phyloP scores from a whole-genome alignment of 1,139 yeast species.

The Taphrina betulina region DNA sequence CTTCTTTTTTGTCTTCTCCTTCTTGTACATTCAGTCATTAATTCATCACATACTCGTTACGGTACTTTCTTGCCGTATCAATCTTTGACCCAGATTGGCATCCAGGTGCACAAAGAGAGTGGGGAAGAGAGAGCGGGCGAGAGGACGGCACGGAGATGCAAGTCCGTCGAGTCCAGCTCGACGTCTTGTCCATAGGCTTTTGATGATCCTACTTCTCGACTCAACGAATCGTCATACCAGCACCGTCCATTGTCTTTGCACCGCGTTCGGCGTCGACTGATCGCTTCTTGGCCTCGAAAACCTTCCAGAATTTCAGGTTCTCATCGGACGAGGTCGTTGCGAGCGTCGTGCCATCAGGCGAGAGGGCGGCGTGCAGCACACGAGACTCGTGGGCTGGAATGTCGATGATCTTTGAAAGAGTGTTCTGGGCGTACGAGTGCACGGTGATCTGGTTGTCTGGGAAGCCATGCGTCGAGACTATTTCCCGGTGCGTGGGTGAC shows the following conservation, averaged over 20 bases:
- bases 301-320: slow-evolving; percentile 90
- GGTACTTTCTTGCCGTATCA: too few relatives aligned
- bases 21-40: too few relatives aligned
- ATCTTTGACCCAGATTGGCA: too few relatives aligned
- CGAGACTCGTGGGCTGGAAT: slow-evolving; percentile 89
- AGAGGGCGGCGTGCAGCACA: slow-evolving; percentile 75
- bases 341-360: slow-evolving; percentile 85
- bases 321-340: slow-evolving; percentile 98
- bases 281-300: slow-evolving; percentile 59
- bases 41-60: too few relatives aligned
- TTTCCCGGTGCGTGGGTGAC: slow-evolving; percentile 79
- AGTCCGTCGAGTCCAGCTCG: too few relatives aligned
- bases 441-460: slow-evolving; percentile 83
- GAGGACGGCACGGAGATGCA: too few relatives aligned
- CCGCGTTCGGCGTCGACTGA: slow-evolving; percentile 19
- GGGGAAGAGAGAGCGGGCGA: too few relatives aligned
- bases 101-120: too few relatives aligned
- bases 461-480: slow-evolving; percentile 91
- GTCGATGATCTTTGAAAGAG: slow-evolving; percentile 73
- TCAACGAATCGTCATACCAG: slow-evolving; percentile 36
- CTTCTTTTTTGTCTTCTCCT: too few relatives aligned
- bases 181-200: too few relatives aligned
- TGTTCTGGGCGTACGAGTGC: slow-evolving; percentile 66
- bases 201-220: too few relatives aligned
- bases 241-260: slow-evolving; percentile 21